These are phyloP conservation scores for Cladosporium halotolerans DNA, from an alignment of 2,329 filamentous ascomycete species.

Conservation along the genomic window DNA sequence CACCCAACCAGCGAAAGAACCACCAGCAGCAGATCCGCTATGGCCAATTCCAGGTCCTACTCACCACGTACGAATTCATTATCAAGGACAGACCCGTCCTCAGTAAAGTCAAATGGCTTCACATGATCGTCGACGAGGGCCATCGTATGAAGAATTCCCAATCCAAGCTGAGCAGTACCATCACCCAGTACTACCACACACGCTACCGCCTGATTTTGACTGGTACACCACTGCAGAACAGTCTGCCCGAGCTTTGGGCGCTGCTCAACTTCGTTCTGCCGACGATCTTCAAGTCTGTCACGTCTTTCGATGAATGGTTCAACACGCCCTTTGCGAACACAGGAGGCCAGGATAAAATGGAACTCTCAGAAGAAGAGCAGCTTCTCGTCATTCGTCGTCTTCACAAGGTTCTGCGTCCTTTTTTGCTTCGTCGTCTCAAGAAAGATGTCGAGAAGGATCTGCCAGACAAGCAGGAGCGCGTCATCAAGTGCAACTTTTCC, in stretches of 20 bases:
- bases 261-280: slow-evolving; percentile 97
- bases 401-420: slow-evolving; percentile 94
- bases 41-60: slow-evolving; percentile 88
- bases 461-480: slow-evolving; percentile 97
- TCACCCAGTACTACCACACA: slow-evolving; percentile 90
- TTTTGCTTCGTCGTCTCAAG: slow-evolving; percentile 96
- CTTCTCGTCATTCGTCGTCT: slow-evolving; percentile 95
- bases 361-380: slow-evolving; percentile 98
- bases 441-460: slow-evolving; percentile 99
- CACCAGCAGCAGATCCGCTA: slow-evolving; percentile 92
- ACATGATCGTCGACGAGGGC: slow-evolving; percentile 99
- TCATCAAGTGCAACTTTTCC: slow-evolving; percentile 98
- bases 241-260: slow-evolving; percentile 91
- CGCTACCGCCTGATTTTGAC: slow-evolving; percentile 95
- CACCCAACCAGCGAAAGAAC: slow-evolving; percentile 77
- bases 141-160: slow-evolving; percentile 99
- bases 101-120: slow-evolving; percentile 98
- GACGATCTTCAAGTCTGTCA: slow-evolving; percentile 98
- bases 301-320: slow-evolving; percentile 99
- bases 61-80: slow-evolving; percentile 98
- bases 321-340: slow-evolving; percentile 99
- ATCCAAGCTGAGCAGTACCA: slow-evolving; percentile 91
- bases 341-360: slow-evolving; percentile 96
- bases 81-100: slow-evolving; percentile 95
- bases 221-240: slow-evolving; percentile 95